These are phyloP conservation scores for Ophiostoma quercus DNA, from an alignment of 2,329 filamentous ascomycete species.

Conservation along the genomic window DNA sequence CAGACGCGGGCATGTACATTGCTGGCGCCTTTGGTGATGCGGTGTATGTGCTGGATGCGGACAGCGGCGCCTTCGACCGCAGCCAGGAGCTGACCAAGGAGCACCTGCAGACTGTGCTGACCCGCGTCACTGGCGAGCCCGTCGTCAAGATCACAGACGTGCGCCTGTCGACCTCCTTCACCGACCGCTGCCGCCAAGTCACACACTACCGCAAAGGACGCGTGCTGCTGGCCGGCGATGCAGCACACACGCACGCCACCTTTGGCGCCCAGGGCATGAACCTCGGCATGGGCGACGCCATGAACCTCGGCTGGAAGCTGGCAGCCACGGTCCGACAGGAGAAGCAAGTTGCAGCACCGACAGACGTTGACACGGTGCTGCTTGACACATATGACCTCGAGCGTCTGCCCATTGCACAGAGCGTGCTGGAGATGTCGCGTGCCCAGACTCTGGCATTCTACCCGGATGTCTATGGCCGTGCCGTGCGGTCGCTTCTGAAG, in stretches of 20 bases:
- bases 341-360: background rate
- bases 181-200: constrained; percentile 31
- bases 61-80: constrained; percentile 28
- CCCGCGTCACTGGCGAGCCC: constrained; percentile 27
- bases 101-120: constrained; percentile 29
- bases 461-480: constrained; percentile 31
- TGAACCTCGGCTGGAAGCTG: constrained; percentile 50
- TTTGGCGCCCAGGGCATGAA: constrained; percentile 50
- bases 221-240: constrained; percentile 46
- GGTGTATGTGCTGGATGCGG: constrained; percentile 27
- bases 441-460: constrained; percentile 35
- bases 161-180: constrained; percentile 30
- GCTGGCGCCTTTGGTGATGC: constrained; percentile 15
- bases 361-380: background rate
- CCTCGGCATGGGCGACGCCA: constrained; percentile 45
- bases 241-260: constrained; percentile 46
- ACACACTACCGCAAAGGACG: constrained; percentile 39
- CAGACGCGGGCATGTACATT: constrained; percentile 36
- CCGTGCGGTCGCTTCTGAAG: constrained; percentile 28
- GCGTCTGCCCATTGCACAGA: constrained; percentile 39
- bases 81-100: constrained; percentile 22
- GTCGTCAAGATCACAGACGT: constrained; percentile 30
- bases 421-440: constrained; percentile 38
- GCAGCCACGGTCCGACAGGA: constrained; percentile 35
- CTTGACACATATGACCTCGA: constrained; percentile 38